These are phyloP conservation scores for Ceratocystis huliohia DNA, from an alignment of 2,329 filamentous ascomycete species.

Conservation along the genomic window DNA sequence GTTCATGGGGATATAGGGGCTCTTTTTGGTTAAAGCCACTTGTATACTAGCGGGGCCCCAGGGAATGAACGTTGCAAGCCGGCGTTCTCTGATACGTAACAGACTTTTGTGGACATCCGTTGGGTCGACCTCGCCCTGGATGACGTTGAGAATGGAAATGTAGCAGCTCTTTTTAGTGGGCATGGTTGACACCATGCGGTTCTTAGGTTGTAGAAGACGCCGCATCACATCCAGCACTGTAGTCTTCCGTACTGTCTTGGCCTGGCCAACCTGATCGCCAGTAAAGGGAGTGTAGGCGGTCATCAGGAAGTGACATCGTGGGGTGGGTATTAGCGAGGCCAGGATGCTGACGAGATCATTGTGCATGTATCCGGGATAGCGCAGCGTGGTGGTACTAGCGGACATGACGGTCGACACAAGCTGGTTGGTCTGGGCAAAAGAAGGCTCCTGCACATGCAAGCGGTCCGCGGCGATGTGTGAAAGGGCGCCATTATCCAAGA, in stretches of 20 bases:
- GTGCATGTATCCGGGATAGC: slow-evolving; percentile 99
- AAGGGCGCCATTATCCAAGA: slow-evolving; percentile 88
- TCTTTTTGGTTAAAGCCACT: slow-evolving; percentile 90
- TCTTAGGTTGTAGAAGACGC: slow-evolving; percentile 88
- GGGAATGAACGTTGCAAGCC: slow-evolving; percentile 90
- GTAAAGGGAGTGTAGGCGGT: slow-evolving; percentile 98
- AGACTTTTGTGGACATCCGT: slow-evolving; percentile 98
- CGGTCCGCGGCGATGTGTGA: slow-evolving; percentile 89
- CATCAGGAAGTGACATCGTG: slow-evolving; percentile 95
- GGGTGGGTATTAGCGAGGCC: slow-evolving; percentile 88
- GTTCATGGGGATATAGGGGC: slow-evolving; percentile 86
- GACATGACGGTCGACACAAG: slow-evolving; percentile 97
- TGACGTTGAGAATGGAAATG: slow-evolving; percentile 97
- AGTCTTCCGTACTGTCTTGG: slow-evolving; percentile 94
- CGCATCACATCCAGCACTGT: slow-evolving; percentile 98
- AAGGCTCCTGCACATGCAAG: slow-evolving; percentile 87
- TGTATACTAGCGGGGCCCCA: slow-evolving; percentile 98
- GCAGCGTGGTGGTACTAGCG: slow-evolving; percentile 85
- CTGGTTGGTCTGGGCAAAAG: slow-evolving; percentile 95
- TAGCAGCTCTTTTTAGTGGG: slow-evolving; percentile 97
- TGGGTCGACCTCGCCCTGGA: slow-evolving; percentile 94
- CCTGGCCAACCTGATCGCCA: slow-evolving; percentile 87
- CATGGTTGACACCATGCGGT: slow-evolving; percentile 95
- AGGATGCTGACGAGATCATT: slow-evolving; percentile 97
- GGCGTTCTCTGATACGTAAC: slow-evolving; percentile 84